These are phyloP conservation scores for Nidularia sp. DNA, from an alignment of 768 basidiomycete genomes.

Conservation along the genomic window DNA sequence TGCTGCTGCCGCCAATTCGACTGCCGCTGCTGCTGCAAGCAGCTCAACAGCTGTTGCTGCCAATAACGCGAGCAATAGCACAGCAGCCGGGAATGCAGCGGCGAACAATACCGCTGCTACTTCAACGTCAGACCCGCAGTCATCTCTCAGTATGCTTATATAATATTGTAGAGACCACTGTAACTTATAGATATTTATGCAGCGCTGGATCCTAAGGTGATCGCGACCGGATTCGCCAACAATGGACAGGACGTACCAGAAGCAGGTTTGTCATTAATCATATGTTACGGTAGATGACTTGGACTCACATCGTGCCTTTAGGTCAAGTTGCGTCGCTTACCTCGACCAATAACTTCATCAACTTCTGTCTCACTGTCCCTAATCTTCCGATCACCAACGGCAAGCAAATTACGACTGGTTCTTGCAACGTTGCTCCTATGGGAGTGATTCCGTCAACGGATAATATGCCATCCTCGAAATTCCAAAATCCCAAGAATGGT, in stretches of 20 bases:
- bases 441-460: constrained; percentile 44
- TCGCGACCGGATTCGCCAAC: constrained; percentile 52
- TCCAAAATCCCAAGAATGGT: constrained; percentile 38
- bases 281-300: background rate
- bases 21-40: constrained; percentile 5
- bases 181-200: background rate
- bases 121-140: constrained; percentile 30
- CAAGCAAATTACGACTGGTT: constrained; percentile 44
- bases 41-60: constrained; percentile 12
- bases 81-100: constrained; percentile 14
- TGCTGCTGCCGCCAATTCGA: constrained; percentile 2
- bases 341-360: constrained; percentile 60
- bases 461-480: constrained; percentile 47
- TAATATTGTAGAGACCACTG: background rate
- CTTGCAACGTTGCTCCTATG: constrained; percentile 58
- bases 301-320: background rate
- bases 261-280: background rate
- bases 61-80: constrained; percentile 9
- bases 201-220: constrained; percentile 39
- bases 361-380: constrained; percentile 43
- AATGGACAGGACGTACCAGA: constrained; percentile 34
- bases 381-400: constrained; percentile 52
- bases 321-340: constrained; percentile 51
- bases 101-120: background rate
- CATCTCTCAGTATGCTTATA: constrained; percentile 30